Percentiles rank a stretch among this genome's conserved stretches.
Conservation (phyloP, 306 rosid genomes). For the Pueraria montana region DNA sequence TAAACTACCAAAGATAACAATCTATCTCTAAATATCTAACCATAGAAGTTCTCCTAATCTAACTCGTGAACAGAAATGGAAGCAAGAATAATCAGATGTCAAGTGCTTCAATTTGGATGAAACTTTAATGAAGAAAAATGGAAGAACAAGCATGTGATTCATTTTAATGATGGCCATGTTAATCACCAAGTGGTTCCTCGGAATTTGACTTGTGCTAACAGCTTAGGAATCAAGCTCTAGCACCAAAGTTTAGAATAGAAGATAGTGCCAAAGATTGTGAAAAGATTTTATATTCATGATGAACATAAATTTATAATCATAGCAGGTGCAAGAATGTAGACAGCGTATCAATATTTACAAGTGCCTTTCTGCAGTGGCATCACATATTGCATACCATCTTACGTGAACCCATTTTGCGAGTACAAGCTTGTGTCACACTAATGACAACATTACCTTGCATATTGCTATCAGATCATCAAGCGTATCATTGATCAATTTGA, state of each 20-base stretch:
- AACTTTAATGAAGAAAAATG: neutral
- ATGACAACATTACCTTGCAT: slow-evolving; percentile 80
- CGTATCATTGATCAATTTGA: slow-evolving; percentile 82
- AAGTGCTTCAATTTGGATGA: slow-evolving; percentile 9
- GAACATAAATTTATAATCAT: neutral
- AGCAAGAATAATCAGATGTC: slow-evolving; percentile 19
- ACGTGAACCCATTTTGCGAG: slow-evolving; percentile 28
- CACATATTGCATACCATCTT: slow-evolving; percentile 24
- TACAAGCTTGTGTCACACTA: slow-evolving; percentile 29
- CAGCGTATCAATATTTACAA: slow-evolving; percentile 34
- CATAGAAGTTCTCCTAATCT: neutral
- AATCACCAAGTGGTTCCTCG: slow-evolving; percentile 4
- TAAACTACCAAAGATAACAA: neutral
- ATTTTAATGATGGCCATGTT: neutral
- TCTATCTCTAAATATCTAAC: neutral
- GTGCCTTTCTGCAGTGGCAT: slow-evolving; percentile 38
- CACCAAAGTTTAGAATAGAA: slow-evolving; percentile 8
- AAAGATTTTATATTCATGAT: slow-evolving; percentile 7
- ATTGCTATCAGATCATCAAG: slow-evolving; percentile 83
- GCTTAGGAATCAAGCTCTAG: neutral
- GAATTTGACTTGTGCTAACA: slow-evolving; percentile 11
- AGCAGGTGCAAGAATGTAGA: neutral
- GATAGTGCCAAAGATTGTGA: slow-evolving; percentile 9
- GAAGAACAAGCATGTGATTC: neutral
- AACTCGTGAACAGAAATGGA: slow-evolving; percentile 6